Conservation (phyloP, 2,329 filamentous ascomycete genomes). For the Helminthosporium solani region DNA sequence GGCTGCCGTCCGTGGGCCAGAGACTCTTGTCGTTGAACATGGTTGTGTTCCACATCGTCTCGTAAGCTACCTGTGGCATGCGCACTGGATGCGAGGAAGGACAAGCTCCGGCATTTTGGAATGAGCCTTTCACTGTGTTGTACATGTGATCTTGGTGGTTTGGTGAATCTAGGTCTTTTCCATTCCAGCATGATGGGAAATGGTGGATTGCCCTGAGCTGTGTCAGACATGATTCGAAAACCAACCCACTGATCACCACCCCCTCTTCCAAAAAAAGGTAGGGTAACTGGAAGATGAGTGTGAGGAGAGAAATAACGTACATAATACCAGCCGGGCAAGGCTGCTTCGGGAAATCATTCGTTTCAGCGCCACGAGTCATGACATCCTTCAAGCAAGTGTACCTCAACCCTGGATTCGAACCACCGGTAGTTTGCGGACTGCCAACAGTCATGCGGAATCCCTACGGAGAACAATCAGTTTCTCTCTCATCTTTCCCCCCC, state of each 20-base stretch:
- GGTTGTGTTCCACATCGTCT: conserved; percentile 34
- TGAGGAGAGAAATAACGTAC: not conserved
- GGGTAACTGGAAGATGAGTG: no score
- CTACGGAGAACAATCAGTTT: conserved; percentile 8
- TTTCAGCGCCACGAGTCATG: conserved; percentile 29
- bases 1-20: conserved; percentile 27
- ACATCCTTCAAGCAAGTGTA: conserved; percentile 28
- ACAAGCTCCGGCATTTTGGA: conserved; percentile 21
- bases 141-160: conserved; percentile 50
- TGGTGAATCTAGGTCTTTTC: conserved; percentile 55
- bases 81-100: conserved; percentile 27
- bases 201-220: conserved; percentile 20
- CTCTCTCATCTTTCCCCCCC: no score
- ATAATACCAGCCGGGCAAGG: conserved; percentile 29
- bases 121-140: conserved; percentile 24
- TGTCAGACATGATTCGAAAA: no score
- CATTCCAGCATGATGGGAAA: conserved; percentile 59
- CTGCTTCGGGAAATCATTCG: conserved; percentile 29
- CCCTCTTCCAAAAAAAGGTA: no score
- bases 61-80: conserved; percentile 30
- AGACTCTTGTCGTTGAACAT: conserved; percentile 30
- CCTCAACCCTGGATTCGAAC: conserved; percentile 20
- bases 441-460: conserved; percentile 38
- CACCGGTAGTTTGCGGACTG: conserved; percentile 28
- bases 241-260: no score